Conservation (phyloP, 2,329 filamentous ascomycete genomes). For the Apiospora hydei region DNA sequence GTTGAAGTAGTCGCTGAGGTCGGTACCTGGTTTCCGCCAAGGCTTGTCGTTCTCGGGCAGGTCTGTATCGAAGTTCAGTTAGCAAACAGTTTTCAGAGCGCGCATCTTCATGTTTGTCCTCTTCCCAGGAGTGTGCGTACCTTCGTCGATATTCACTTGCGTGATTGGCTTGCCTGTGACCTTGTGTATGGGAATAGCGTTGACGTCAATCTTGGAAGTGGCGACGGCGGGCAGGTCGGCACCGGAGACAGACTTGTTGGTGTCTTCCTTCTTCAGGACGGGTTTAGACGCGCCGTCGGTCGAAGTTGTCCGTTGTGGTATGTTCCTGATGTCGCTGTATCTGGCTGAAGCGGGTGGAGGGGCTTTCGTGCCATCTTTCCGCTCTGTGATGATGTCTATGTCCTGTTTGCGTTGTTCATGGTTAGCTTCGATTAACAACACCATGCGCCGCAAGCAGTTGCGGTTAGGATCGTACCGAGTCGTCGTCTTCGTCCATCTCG, state of each 20-base stretch:
- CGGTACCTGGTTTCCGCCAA: slow-evolving; percentile 93
- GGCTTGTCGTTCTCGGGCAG: slow-evolving; percentile 86
- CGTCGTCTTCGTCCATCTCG: slow-evolving; percentile 63
- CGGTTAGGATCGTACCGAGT: slow-evolving; percentile 4
- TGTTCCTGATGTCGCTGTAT: slow-evolving; percentile 71
- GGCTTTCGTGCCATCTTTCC: slow-evolving; percentile 69
- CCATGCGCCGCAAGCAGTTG: not conserved
- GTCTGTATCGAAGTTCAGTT: slow-evolving; percentile 48
- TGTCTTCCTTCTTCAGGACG: slow-evolving; percentile 55
- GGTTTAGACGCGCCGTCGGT: slow-evolving; percentile 58
- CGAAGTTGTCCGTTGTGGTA: slow-evolving; percentile 65
- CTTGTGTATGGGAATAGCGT: slow-evolving; percentile 81
- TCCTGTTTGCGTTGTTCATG: slow-evolving; percentile 51
- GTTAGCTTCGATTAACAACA: not conserved
- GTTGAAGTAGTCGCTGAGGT: slow-evolving; percentile 98
- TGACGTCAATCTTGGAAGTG: slow-evolving; percentile 85
- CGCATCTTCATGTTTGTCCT: not conserved
- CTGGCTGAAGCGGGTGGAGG: slow-evolving; percentile 64
- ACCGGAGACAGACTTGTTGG: slow-evolving; percentile 39
- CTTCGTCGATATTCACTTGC: slow-evolving; percentile 76
- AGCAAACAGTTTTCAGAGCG: not conserved
- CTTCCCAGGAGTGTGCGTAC: slow-evolving; percentile 41
- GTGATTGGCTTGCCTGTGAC: slow-evolving; percentile 82
- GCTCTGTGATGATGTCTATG: slow-evolving; percentile 73
- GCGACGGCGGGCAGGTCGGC: slow-evolving; percentile 64